Percentiles rank a stretch among this genome's conserved stretches.
Conservation (phyloP, 768 basidiomycete genomes). For the Trametes coccinea region DNA sequence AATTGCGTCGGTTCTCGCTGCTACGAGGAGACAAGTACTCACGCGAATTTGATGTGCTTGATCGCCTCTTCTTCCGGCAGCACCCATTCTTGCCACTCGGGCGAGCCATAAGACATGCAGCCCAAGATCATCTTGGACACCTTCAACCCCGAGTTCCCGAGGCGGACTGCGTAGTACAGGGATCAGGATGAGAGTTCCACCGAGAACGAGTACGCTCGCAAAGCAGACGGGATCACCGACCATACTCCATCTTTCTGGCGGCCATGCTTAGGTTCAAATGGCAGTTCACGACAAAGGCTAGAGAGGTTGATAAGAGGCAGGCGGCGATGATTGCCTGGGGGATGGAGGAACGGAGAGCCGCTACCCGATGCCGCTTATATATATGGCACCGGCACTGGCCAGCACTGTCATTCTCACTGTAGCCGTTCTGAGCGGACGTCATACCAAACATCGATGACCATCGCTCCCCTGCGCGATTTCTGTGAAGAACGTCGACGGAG, state of each 20-base stretch:
- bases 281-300: not conserved
- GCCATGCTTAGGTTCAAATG: not conserved
- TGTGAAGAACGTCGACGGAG: too few species aligned
- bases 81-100: constrained; percentile 40
- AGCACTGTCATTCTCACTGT: too few species aligned
- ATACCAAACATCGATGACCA: too few species aligned
- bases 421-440: too few species aligned
- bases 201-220: too few species aligned
- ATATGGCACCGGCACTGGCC: too few species aligned
- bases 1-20: not conserved
- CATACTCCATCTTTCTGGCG: constrained; percentile 9
- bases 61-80: constrained; percentile 38
- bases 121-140: constrained; percentile 37
- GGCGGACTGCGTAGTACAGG: constrained; percentile 24
- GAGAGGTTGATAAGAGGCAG: too few species aligned
- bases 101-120: constrained; percentile 37
- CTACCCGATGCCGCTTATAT: too few species aligned
- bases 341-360: too few species aligned
- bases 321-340: not conserved
- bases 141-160: constrained; percentile 33
- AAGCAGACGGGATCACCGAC: not conserved
- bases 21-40: constrained; percentile 14
- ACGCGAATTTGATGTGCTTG: constrained; percentile 45
- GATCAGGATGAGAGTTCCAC: not conserved
- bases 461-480: too few species aligned